Conservation (phyloP, 306 rosid species). For the Cyclanthera cordifolia region DNA sequence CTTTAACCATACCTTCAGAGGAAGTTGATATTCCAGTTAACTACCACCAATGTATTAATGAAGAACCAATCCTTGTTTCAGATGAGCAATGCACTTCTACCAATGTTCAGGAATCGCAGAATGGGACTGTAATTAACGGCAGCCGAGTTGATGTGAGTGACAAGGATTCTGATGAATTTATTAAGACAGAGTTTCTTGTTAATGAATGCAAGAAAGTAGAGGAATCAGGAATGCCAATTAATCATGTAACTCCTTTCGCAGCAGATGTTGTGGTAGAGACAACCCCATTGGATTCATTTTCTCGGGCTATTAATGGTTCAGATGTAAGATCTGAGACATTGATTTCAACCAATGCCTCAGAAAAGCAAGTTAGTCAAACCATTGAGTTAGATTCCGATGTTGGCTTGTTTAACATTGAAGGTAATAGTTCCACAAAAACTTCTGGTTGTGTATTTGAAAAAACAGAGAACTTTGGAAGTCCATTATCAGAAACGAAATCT, state of each 20-base stretch:
- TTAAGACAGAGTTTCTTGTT: background rate
- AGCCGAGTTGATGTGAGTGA: constrained; percentile 23
- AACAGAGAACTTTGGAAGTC: constrained; percentile 24
- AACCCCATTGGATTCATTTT: constrained; percentile 46
- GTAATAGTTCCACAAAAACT: constrained; percentile 12
- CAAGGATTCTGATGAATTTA: constrained; percentile 15
- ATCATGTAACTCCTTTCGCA: background rate
- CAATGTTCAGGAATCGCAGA: constrained; percentile 17
- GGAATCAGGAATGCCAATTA: constrained; percentile 9
- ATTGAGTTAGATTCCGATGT: constrained; percentile 15
- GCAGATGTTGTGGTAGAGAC: constrained; percentile 45
- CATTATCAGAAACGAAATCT: constrained; percentile 17
- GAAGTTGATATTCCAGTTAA: constrained; percentile 21
- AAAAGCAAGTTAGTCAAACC: constrained; percentile 20
- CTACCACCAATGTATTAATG: constrained; percentile 18
- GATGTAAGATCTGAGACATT: constrained; percentile 26
- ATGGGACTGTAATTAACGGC: constrained; percentile 22
- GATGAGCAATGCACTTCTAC: constrained; percentile 14
- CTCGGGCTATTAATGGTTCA: constrained; percentile 18
- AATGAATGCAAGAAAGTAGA: background rate
- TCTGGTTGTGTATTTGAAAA: constrained; percentile 22
- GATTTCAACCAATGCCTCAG: constrained; percentile 20
- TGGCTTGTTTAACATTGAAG: constrained; percentile 21
- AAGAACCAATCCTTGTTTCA: constrained; percentile 26
- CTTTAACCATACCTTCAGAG: constrained; percentile 24